Evolutionary conservation across 2,329 filamentous ascomycete genomes (phyloP).

Genomic region (Ascochyta lentis): DNA sequence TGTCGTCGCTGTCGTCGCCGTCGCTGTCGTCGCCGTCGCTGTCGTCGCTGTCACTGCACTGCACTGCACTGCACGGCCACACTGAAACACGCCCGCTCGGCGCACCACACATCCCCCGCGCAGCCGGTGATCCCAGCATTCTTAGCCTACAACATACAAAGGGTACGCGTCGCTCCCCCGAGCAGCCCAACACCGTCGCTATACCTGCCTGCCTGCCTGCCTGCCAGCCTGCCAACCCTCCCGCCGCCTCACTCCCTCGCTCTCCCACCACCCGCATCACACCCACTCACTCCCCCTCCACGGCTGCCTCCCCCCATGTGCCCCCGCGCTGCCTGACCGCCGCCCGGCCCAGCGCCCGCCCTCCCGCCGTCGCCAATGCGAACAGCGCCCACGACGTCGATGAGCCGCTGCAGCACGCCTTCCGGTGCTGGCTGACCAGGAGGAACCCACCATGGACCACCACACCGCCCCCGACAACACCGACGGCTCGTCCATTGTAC

Average conservation of each 20-base stretch:
- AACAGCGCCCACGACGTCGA: constrained; percentile 34
- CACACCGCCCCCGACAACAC: constrained; percentile 61
- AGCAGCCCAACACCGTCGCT: constrained; percentile 5
- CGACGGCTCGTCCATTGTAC: constrained; percentile 78
- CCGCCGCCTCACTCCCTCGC: background rate
- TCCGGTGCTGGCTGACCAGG: constrained; percentile 46
- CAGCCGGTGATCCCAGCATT: no score
- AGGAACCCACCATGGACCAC: constrained; percentile 43
- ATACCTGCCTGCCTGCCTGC: background rate
- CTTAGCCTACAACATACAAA: no score
- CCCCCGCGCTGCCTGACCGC: constrained; percentile 30
- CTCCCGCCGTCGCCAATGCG: constrained; percentile 36
- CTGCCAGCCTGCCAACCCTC: background rate
- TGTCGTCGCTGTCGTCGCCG: no score
- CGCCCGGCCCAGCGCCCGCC: constrained; percentile 13
- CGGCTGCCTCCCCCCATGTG: background rate
- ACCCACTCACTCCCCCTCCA: background rate
- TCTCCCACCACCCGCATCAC: no score
- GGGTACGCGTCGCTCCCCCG: constrained; percentile 27
- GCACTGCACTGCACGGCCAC: constrained; percentile 6
- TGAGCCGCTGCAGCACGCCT: constrained; percentile 41
- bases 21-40: no score
- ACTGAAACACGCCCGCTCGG: constrained; percentile 31
- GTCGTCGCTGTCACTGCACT: no score
- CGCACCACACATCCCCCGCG: constrained; percentile 1